Conservation (phyloP, 73 alveolate genomes). For the Paramecium octaurelia region DNA sequence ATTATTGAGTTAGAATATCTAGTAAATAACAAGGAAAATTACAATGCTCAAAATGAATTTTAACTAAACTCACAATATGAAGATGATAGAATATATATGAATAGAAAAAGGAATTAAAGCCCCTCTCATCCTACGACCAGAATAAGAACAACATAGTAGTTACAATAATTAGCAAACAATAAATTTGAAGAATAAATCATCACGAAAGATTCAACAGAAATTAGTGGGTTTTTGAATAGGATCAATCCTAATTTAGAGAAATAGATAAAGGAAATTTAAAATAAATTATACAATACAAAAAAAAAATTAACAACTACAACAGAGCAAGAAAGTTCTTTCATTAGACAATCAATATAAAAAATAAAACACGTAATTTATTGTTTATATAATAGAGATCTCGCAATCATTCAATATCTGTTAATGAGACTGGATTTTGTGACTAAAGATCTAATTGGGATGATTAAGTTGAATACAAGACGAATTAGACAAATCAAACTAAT, state of each 20-base stretch:
- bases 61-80: conserved; percentile 12
- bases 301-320: neutral
- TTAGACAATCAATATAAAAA: conserved; percentile 25
- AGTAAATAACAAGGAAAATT: neutral
- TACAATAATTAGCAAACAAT: neutral
- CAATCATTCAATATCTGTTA: conserved; percentile 25
- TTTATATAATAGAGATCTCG: neutral
- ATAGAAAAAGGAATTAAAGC: conserved; percentile 26
- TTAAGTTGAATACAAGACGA: neutral
- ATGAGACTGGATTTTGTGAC: conserved; percentile 16
- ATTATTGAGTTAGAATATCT: neutral
- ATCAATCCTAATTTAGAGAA: neutral
- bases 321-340: neutral
- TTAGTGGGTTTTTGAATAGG: neutral
- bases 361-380: neutral
- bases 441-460: conserved; percentile 7
- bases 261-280: neutral
- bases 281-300: conserved; percentile 21
- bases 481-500: neutral
- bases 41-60: neutral
- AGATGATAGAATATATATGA: conserved; percentile 5
- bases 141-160: conserved; percentile 16
- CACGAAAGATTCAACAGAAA: neutral
- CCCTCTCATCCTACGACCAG: conserved; percentile 49
- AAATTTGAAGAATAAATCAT: neutral